These are phyloP conservation scores for Rhodotorula sp. DNA, from an alignment of 1,284 basidiomycete genomes.

Conservation along the genomic window DNA sequence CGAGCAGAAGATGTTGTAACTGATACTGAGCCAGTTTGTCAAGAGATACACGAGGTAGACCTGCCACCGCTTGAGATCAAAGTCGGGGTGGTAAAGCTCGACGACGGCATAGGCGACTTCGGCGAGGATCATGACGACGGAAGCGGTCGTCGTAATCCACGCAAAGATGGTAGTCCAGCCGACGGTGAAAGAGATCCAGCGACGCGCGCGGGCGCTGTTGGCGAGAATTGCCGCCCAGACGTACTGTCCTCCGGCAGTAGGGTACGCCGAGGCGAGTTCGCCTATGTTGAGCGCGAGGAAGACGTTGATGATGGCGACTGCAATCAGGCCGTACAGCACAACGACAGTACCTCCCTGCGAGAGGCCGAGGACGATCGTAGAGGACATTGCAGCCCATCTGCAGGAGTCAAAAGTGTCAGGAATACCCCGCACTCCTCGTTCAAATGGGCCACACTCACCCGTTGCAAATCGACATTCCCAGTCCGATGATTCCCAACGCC, in stretches of 20 bases:
- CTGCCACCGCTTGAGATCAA: conserved; percentile 37
- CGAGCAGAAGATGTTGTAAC: conserved; percentile 30
- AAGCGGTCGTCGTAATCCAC: conserved; percentile 37
- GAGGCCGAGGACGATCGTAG: conserved; percentile 4
- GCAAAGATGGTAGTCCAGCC: conserved; percentile 33
- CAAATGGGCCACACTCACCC: background rate
- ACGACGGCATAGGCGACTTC: conserved; percentile 34
- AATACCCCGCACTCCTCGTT: too few relatives aligned
- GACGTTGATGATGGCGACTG: conserved; percentile 5
- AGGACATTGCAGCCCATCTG: background rate
- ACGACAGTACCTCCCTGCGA: conserved; percentile 5
- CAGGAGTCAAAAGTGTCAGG: background rate
- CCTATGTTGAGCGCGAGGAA: conserved; percentile 1
- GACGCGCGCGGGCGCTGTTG: conserved; percentile 9
- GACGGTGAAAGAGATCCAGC: conserved; percentile 31
- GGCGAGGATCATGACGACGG: conserved; percentile 34
- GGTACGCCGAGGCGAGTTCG: conserved; percentile 4
- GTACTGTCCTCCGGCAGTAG: conserved; percentile 16
- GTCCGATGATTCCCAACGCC: background rate
- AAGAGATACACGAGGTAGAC: conserved; percentile 36
- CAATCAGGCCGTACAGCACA: conserved; percentile 8
- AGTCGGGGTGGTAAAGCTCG: conserved; percentile 28
- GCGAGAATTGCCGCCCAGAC: conserved; percentile 33
- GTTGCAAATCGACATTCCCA: conserved; percentile 1
- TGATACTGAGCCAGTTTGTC: conserved; percentile 29